Conservation (phyloP, 2,329 filamentous ascomycete species). For the Pyricularia grisea region DNA sequence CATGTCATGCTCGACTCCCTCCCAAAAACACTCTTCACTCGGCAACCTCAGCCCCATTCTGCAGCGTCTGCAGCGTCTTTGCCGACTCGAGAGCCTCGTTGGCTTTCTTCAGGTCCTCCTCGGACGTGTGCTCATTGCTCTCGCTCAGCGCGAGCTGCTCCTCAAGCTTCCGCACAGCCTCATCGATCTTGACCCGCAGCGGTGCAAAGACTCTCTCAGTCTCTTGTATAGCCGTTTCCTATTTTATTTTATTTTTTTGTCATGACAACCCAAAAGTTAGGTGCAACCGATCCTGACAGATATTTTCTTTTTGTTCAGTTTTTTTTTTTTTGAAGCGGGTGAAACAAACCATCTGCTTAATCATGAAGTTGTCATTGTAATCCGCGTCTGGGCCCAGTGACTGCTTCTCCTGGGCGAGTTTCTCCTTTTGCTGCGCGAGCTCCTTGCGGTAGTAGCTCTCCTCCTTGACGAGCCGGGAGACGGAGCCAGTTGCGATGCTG, state of each 20-base stretch:
- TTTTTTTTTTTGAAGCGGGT: not conserved
- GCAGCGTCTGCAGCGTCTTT: slow-evolving; percentile 17
- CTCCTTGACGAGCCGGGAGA: slow-evolving; percentile 83
- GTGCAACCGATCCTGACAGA: not conserved
- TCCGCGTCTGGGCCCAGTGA: slow-evolving; percentile 44
- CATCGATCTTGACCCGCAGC: slow-evolving; percentile 60
- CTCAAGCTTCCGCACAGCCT: slow-evolving; percentile 65
- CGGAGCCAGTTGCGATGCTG: slow-evolving; percentile 67
- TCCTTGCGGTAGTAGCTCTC: slow-evolving; percentile 87
- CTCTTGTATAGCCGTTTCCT: slow-evolving; percentile 78
- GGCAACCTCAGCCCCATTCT: slow-evolving; percentile 11
- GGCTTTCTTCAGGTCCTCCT: slow-evolving; percentile 45
- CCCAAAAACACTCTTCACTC: not conserved
- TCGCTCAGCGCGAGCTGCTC: slow-evolving; percentile 61
- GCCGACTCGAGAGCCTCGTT: slow-evolving; percentile 42
- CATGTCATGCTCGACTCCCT: not conserved
- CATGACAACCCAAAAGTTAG: not conserved
- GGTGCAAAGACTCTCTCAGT: slow-evolving; percentile 75
- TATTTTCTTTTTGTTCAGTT: too few species aligned
- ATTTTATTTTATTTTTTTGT: slow-evolving; percentile 5
- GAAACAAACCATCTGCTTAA: slow-evolving; percentile 74
- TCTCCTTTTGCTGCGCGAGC: slow-evolving; percentile 61
- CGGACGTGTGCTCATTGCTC: slow-evolving; percentile 30
- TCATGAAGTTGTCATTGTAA: slow-evolving; percentile 65
- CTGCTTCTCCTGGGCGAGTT: slow-evolving; percentile 51